A percentile compares a stretch with the other conserved stretches of the same genome.
These are phyloP conservation scores for Pleurotus sapidus DNA, from an alignment of 768 basidiomycete species.

Conservation along the genomic window DNA sequence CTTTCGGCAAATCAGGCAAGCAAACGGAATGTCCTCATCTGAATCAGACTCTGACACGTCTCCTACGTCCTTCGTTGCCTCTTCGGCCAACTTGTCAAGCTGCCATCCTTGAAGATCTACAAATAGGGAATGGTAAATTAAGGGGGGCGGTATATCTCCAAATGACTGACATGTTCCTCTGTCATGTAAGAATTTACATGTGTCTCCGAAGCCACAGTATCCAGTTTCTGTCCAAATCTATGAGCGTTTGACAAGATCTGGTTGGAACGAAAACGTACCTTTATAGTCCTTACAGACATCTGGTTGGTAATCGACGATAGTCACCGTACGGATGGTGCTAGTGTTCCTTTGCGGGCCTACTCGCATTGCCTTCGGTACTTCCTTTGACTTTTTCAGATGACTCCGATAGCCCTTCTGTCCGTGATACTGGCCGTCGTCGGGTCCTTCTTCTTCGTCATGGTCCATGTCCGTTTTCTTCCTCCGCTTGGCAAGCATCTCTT, in stretches of 20 bases:
- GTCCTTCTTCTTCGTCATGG: conserved; percentile 52
- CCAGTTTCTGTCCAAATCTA: conserved; percentile 74
- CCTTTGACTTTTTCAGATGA: conserved; percentile 79
- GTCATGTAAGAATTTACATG: conserved; percentile 98
- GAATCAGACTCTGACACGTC: conserved; percentile 67
- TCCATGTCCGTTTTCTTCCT: conserved; percentile 53
- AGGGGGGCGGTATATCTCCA: conserved; percentile 7
- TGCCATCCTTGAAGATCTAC: conserved; percentile 98
- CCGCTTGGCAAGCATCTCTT: conserved; percentile 72
- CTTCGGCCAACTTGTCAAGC: conserved; percentile 88
- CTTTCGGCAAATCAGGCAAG: conserved; percentile 96
- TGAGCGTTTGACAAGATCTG: conserved; percentile 5
- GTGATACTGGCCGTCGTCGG: conserved; percentile 84
- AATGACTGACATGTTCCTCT: conserved; percentile 81
- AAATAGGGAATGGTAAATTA: conserved; percentile 10
- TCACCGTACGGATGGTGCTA: conserved; percentile 89
- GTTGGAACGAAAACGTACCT: conserved; percentile 50
- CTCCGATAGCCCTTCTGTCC: conserved; percentile 81
- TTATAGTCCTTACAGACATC: conserved; percentile 99
- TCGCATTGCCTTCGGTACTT: conserved; percentile 86
- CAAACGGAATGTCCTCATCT: conserved; percentile 91
- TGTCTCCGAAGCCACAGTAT: conserved; percentile 98
- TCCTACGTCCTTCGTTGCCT: conserved; percentile 58
- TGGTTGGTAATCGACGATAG: conserved; percentile 96
- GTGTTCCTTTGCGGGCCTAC: conserved; percentile 75